Base-by-base conservation (phyloP, 163 green algal species). In the Chlorella variabilis region DNA sequence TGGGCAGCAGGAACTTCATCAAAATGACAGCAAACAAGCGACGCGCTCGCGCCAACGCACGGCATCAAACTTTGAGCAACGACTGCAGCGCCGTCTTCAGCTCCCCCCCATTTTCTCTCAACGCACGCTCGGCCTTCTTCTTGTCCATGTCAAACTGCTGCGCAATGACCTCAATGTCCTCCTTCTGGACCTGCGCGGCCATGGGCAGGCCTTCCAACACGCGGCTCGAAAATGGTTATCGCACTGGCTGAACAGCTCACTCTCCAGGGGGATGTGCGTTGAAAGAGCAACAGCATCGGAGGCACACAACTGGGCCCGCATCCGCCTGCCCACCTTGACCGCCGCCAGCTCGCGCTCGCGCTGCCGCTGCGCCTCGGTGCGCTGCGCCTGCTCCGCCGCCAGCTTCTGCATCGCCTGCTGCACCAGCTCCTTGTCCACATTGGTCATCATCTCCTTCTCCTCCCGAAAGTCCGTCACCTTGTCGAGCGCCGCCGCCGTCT, bases 111-210 rank as follows among this genome's bases (percentile, higher is more conserved):
- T 74, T 51, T 68, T 92, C 85, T 17, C 88, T 79, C 77, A 95
- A 67, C 48, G 75, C 68, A 21, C 80, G 80, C 81, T 95, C 92
- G 36, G 93, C 93, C 48, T 70, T 67, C 88, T 95, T 96, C 71
- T 89, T 90, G 58, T 95, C 90, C 21, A 95, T 51, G 76, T 96
- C 91, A 61, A 92, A 84, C 87, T 96, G 91, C 18, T 51, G 5
- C 9, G 83, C 83, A 1, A 96, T 81, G 49, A 93, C 20, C 25
- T 90, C 85, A 13, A 96, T 65, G 65, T 96, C 89, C n/a, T 84
- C 86, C 63, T 87, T 90, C 36, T 23, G 8, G 34, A 80, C 73
- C 73, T 80, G 73, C 51, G 23, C 39, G 18, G n/a, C n/a, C n/a
- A n/a, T n/a, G n/a, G 21, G 59, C 59, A 23, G 58, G 56, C 56